These are phyloP conservation scores for Magnolia officinalis DNA, from an alignment of 164 flowering plant species.

Conservation along the genomic window DNA sequence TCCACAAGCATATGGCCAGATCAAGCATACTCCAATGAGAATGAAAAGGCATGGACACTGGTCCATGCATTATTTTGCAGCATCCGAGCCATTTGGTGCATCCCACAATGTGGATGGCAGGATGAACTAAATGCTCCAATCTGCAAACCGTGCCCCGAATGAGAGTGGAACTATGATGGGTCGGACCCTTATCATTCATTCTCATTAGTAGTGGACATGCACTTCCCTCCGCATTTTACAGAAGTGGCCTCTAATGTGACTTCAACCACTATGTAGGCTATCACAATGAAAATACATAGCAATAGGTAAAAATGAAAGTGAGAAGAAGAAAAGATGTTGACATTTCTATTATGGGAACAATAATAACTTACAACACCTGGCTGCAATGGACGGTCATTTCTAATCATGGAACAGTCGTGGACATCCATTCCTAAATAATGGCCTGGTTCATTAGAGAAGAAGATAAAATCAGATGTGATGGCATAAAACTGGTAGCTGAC, in stretches of 20 bases:
- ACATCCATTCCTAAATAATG: slow-evolving; percentile 99
- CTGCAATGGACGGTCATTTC: slow-evolving; percentile 65
- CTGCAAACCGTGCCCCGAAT: too few species aligned
- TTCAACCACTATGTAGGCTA: neutral
- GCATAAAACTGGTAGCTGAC: neutral
- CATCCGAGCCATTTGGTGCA: too few species aligned
- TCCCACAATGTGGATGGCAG: too few species aligned
- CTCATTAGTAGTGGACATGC: too few species aligned
- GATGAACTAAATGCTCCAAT: too few species aligned
- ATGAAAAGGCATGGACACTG: too few species aligned
- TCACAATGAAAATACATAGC: neutral
- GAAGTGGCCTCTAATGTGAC: neutral
- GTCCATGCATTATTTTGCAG: too few species aligned
- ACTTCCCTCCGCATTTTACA: too few species aligned
- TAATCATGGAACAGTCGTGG: slow-evolving; percentile 69
- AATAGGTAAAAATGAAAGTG: neutral
- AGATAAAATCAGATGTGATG: neutral
- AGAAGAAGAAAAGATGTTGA: neutral
- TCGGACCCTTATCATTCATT: too few species aligned
- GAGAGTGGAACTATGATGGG: too few species aligned
- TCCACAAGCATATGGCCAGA: too few species aligned
- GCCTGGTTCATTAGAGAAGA: slow-evolving; percentile 40
- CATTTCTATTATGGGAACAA: slow-evolving; percentile 4
- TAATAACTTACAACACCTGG: slow-evolving; percentile 86
- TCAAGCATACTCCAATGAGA: too few species aligned